Base-by-base conservation (phyloP, 345 rosid species). In the Lumnitzera racemosa region DNA sequence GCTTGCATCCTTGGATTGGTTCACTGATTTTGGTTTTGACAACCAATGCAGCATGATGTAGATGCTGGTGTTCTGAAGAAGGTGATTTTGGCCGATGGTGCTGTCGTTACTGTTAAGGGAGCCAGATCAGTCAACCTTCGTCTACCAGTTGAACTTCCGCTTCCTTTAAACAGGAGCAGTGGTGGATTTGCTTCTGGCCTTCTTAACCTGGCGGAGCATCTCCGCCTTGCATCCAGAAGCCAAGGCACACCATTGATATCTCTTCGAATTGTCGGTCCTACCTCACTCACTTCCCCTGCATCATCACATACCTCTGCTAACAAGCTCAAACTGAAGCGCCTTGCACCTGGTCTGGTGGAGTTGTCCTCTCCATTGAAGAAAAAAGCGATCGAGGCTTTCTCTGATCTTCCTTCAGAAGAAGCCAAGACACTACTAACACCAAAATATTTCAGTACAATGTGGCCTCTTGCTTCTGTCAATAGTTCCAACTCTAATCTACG, bases 71-170 rank as follows among this genome's bases (percentile, higher is more conserved):
- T 88, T 17, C 67, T 94, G 91, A 94, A 81, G 80, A 94, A 94
- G 67, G 97, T 94, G 46, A 78, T 88, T 17, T 58, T 94, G 55
- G 92, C 91, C 15, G 97, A 94, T 66, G 97, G 97, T 16, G 97
- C 97, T 29, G 91, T 80, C 55, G 97, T 94, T 1, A 84, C 97
- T 1, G 85, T 94, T 12, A 88, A 79, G 75, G 99, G 99, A 74
- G 99, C 97, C 55, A 80, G 95, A 88, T 86, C 99, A 55, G 96
- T 86, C 72, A 86, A 89, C 71, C 72, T 94, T 67, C 96, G 99
- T 15, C 91, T 81, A 51, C 95, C 97, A 0, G 48, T 88, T 65
- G 97, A 94, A 74, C 80, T 94, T 2, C 89, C 81, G 0, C 86
- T 94, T 51, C 99, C 97, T 5, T 73, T 90, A 15, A 90, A 86